Evolutionary conservation across 345 rosid genomes (phyloP), one percentile per base, ranked within the genome.

Genomic region (Schrenkiella parvula): DNA sequence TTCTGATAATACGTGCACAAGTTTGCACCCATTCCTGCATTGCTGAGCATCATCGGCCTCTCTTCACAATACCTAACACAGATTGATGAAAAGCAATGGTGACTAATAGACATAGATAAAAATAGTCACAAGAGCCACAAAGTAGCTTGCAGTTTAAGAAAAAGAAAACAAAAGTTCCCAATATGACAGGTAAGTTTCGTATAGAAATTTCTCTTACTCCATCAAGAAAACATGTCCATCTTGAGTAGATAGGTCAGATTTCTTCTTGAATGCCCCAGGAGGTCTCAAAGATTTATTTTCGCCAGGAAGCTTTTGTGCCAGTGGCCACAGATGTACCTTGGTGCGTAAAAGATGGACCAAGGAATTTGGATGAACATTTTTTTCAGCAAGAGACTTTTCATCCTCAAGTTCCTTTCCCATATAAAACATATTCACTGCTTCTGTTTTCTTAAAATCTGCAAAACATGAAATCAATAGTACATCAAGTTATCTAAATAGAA

Each of bases 241-340:
- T 86, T 88, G 89, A 63, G 86, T 86, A 70, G 93, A 95, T 41
- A 95, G 93, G 76, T 95, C 99, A 29, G 97, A 89, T 80, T 91
- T 95, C 91, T 91, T 95, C 90, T 95, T 95, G 84, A 95, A 95
- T 52, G 99, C 99, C 41, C 97, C 99, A 1, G 97, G 99, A 78
- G 99, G 99, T 61, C 95, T 81, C 77, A 91, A 76, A 47, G 96
- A 82, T 80, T 86, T 95, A 75, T 89, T 89, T 76, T 91, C 97
- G 32, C 95, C 86, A 1, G 95, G 99, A 67, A 91, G 85, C 82
- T 82, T 89, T 74, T 89, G 97, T 21, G 96, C 96, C 83, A 78
- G 82, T 19, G 97, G 93, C 85, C 84, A 80, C 78, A 86, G 63
- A 82, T 91, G 87, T 74, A 93, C 42, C 81, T 84, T 85, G 63